A percentile compares a stretch with the other conserved stretches of the same genome.
Conservation (phyloP, 306 rosid genomes). For the Myrica gale region DNA sequence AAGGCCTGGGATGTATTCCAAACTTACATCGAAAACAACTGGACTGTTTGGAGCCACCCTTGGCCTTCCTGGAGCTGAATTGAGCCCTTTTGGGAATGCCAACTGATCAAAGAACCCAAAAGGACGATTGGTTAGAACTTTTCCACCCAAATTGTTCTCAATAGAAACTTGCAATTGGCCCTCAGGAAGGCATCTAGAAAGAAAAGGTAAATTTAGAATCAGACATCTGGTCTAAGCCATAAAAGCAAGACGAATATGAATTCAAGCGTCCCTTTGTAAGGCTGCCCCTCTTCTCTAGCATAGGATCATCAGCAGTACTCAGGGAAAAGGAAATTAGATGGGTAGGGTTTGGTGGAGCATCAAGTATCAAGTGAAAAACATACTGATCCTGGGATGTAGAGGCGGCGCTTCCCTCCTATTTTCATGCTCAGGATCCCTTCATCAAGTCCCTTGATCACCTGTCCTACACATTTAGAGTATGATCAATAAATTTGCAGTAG, state of each 20-base stretch:
- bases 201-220: conserved; percentile 13
- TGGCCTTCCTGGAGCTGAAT: conserved; percentile 97
- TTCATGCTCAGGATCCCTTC: conserved; percentile 91
- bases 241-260: not conserved
- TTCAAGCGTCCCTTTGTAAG: not conserved
- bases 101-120: conserved; percentile 46
- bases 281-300: not conserved
- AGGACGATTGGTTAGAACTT: conserved; percentile 10
- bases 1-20: conserved; percentile 88
- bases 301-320: not conserved
- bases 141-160: not conserved
- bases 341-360: not conserved
- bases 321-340: not conserved
- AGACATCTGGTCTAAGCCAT: not conserved
- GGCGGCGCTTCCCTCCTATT: conserved; percentile 86
- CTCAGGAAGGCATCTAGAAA: not conserved
- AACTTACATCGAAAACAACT: conserved; percentile 83
- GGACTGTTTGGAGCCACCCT: conserved; percentile 96
- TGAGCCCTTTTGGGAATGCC: conserved; percentile 96
- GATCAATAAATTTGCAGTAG: conserved; percentile 21
- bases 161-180: conserved; percentile 5
- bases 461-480: conserved; percentile 38
- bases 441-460: conserved; percentile 97
- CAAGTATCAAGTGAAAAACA: conserved; percentile 37
- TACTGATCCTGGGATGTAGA: conserved; percentile 89